These are phyloP conservation scores for Trapa incisa DNA, from an alignment of 345 rosid species.

Conservation along the genomic window DNA sequence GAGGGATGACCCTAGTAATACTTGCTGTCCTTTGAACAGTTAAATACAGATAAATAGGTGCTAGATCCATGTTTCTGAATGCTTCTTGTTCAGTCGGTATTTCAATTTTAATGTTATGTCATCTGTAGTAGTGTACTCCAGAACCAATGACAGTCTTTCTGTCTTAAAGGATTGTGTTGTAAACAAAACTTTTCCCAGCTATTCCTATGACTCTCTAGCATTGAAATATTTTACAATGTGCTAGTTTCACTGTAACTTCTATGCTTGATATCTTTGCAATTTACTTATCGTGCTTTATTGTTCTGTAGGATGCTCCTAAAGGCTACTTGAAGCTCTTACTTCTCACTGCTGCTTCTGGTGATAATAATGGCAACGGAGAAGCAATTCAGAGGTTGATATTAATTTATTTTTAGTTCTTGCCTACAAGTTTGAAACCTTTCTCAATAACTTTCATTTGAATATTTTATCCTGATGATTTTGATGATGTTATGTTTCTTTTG, in stretches of 20 bases:
- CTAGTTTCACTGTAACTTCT: constrained; percentile 1
- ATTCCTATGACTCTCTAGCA: neutral
- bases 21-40: neutral
- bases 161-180: neutral
- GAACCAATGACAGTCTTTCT: neutral
- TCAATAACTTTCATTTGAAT: neutral
- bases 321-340: constrained; percentile 92
- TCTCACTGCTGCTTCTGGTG: constrained; percentile 94
- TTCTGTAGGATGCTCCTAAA: constrained; percentile 71
- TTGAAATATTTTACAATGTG: no score
- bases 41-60: neutral
- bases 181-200: neutral
- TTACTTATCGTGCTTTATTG: neutral
- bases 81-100: neutral
- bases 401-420: constrained; percentile 6
- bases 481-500: neutral
- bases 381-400: constrained; percentile 73
- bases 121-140: neutral
- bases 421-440: neutral
- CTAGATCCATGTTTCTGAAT: neutral
- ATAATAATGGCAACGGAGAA: constrained; percentile 61
- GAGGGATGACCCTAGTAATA: no score
- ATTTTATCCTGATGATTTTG: neutral
- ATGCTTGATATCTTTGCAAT: constrained; percentile 16
- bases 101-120: neutral